phyloP scores from a whole-genome alignment of 2,329 filamentous ascomycete species.

The Cercospora zeae-maydis region DNA sequence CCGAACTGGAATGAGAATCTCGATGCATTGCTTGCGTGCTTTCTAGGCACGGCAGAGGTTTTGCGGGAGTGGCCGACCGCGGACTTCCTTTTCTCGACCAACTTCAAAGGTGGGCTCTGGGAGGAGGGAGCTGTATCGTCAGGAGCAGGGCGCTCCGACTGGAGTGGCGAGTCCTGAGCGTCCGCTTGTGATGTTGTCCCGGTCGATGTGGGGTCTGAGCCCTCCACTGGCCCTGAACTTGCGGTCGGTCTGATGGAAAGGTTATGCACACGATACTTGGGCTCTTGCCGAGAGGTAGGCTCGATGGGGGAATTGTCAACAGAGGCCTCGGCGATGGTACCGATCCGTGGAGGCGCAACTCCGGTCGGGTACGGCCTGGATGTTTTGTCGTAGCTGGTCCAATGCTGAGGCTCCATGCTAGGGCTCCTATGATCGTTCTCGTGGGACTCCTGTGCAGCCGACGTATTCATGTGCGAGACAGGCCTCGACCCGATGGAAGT shows the following conservation, averaged over 20 bases:
- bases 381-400: slow-evolving; percentile 7
- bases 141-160: neutral
- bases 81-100: slow-evolving; percentile 33
- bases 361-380: slow-evolving; percentile 17
- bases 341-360: slow-evolving; percentile 19
- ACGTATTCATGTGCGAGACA: slow-evolving; percentile 19
- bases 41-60: slow-evolving; percentile 36
- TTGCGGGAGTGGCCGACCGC: slow-evolving; percentile 32
- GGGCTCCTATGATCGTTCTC: slow-evolving; percentile 11
- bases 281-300: neutral
- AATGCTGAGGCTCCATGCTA: neutral
- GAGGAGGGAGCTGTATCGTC: slow-evolving; percentile 16
- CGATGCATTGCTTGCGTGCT: slow-evolving; percentile 64
- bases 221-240: neutral
- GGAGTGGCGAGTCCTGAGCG: neutral
- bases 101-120: slow-evolving; percentile 16
- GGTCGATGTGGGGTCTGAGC: neutral
- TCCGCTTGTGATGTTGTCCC: neutral
- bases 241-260: slow-evolving; percentile 9
- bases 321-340: slow-evolving; percentile 21
- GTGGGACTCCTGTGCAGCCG: slow-evolving; percentile 5
- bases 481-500: slow-evolving; percentile 19
- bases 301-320: slow-evolving; percentile 20
- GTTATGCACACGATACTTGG: slow-evolving; percentile 11
- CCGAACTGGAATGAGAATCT: slow-evolving; percentile 80